Percentiles rank a stretch among this genome's conserved stretches.
phyloP scores from a whole-genome alignment of 306 rosid species.

The Inga laurina region DNA sequence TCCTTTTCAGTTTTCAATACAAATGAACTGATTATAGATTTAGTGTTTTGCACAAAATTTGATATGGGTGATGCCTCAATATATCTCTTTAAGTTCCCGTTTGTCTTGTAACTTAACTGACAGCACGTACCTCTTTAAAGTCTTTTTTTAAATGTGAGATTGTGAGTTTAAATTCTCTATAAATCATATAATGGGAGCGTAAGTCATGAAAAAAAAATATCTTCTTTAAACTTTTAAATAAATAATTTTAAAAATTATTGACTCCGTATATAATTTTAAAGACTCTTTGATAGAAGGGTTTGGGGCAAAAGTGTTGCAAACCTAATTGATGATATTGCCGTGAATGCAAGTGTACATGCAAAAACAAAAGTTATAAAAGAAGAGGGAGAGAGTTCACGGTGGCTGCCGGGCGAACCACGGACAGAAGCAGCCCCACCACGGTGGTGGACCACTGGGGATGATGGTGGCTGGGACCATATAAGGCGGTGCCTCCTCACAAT shows the following conservation, averaged over 20 bases:
- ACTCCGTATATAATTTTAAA: too few species aligned
- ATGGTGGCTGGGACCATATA: slow-evolving; percentile 53
- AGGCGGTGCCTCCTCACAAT: neutral
- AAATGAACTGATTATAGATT: neutral
- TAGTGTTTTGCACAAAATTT: neutral
- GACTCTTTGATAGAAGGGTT: too few species aligned
- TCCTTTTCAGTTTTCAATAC: neutral
- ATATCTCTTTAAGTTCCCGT: too few species aligned
- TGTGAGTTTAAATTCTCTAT: too few species aligned
- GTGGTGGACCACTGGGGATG: slow-evolving; percentile 33
- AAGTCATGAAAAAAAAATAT: too few species aligned
- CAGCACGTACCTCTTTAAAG: too few species aligned
- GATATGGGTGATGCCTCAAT: neutral
- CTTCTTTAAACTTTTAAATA: too few species aligned
- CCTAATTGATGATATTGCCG: neutral
- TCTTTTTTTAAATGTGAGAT: too few species aligned
- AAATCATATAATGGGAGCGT: too few species aligned
- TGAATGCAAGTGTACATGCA: slow-evolving; percentile 12
- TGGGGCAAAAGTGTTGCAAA: too few species aligned
- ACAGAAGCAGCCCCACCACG: slow-evolving; percentile 43
- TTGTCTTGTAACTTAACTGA: too few species aligned
- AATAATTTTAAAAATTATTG: too few species aligned
- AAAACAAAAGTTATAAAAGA: slow-evolving; percentile 40
- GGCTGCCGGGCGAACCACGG: slow-evolving; percentile 78
- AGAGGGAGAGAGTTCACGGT: slow-evolving; percentile 48